Evolutionary conservation across 805 yeast genomes (phyloP), one percentile per base, ranked within the genome.

Genomic region (Saturnispora besseyi): DNA sequence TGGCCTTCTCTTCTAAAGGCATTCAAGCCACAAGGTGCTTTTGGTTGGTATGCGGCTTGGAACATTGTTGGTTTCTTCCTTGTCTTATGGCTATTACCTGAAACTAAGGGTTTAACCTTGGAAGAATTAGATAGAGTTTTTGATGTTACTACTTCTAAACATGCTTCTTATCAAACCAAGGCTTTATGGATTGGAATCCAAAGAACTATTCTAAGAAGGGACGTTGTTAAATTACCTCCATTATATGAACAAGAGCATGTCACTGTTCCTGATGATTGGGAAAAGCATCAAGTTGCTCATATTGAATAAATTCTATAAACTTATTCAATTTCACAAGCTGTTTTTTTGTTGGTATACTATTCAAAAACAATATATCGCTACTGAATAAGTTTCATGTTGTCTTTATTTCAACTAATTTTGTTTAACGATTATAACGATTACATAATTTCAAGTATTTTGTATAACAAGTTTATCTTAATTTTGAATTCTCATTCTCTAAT

Each of bases 11-110:
- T 87, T 64, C 65, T 76, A 50, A 74, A 67, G 44, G 81, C 83
- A 0, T 82, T 87, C 68, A 79, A 77, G 50, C 77, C 88, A 2
- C 87, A 82, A 56, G 96, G 96, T 64, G 95, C 95, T 77, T 64
- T 73, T 84, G 66, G 83, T 80, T 55, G 85, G 81, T 61, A 70
- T 55, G 48, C 54, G 3, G 51, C 59, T 59, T 73, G 79, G 51
- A 66, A 81, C 63, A 71, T 83, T 67, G 86, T 82, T 65, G 86
- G 85, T 50, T 80, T 75, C 73, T 80, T 86, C 73, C 74, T 75
- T 57, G 80, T 87, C 53, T 3, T 87, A 85, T 62, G 89, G 93
- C 12, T 87, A 81, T 76, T 87, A 86, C 80, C 81, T 59, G 91
- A 85, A 68, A 87, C 95, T 49, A 81, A 79, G 70, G 95, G 95